These are phyloP conservation scores for Pulveroboletus frians DNA, from an alignment of 768 basidiomycete species.

Conservation along the genomic window DNA sequence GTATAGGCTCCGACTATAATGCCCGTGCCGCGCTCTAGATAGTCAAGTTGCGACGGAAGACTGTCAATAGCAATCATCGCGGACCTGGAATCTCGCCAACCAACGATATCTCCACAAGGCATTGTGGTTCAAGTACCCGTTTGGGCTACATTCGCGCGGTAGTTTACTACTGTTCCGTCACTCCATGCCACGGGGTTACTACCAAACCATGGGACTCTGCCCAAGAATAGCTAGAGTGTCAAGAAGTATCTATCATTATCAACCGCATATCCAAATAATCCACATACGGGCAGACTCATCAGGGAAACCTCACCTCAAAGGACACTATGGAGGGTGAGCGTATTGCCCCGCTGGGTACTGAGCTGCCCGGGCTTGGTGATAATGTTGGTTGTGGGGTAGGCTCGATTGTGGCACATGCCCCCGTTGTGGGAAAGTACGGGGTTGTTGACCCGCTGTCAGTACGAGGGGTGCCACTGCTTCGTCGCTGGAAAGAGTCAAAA, in stretches of 20 bases:
- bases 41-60: too few species aligned
- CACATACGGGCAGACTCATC: not conserved
- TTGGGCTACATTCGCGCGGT: not conserved
- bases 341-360: constrained; percentile 14
- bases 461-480: constrained; percentile 21
- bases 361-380: constrained; percentile 7
- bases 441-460: too few species aligned
- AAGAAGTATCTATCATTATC: not conserved
- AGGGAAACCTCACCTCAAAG: not conserved
- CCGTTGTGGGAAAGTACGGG: too few species aligned
- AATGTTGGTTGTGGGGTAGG: constrained; percentile 7
- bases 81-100: not conserved
- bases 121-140: not conserved
- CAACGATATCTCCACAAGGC: too few species aligned
- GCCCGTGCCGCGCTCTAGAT: not conserved
- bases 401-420: constrained; percentile 6
- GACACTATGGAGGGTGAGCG: constrained; percentile 12
- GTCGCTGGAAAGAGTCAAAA: constrained; percentile 16
- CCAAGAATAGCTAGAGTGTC: not conserved
- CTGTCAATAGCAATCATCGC: not conserved
- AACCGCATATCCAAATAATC: not conserved
- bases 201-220: not conserved
- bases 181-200: not conserved
- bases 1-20: not conserved
- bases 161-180: not conserved